Evolutionary conservation across 2,329 filamentous ascomycete genomes (phyloP), one percentile per base, ranked within the genome.

Genomic region (Clarireedia paspali): DNA sequence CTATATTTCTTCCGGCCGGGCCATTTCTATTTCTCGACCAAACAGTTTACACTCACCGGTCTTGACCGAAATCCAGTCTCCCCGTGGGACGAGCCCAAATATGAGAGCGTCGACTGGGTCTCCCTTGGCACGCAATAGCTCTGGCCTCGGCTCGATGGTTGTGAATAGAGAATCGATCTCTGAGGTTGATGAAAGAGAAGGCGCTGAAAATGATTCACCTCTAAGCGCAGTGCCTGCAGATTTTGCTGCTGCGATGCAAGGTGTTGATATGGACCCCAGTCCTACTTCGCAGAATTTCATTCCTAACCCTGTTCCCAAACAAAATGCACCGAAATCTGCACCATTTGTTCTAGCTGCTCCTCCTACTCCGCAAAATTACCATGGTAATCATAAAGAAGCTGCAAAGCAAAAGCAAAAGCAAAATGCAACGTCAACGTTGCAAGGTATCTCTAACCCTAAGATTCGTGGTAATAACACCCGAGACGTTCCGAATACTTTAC

Each of bases 101-200:
- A 55, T 55, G 0, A 60, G 64, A 60, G 57, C 55, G n/a, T 48
- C 55, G 10, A 63, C 50, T 47, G 52, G 55, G 4, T 67, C 63
- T 51, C 66, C 66, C 10, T 48, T 65, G 14, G 40, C 47, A 27
- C 64, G 64, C 9, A 62, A 59, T 39, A 57, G 62, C 17, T 64
- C 66, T 23, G 55, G 61, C 12, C 47, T 63, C 6, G 64, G 63
- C 40, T 46, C 56, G n/a, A 60, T 51, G 15, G 34, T 36, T n/a
- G 15, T 56, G 51, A 63, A 60, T 47, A 65, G 53, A 14, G 63
- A 63, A 6, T 63, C 64, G 12, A 69, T 69, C 40, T 63, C 63
- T n/a, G 66, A 68, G 56, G 59, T 61, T 27, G 66, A 67, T 20
- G 67, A 68, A 48, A 59, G 56, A 45, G 59, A 64, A 7, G 46